Percentiles rank a stretch among this genome's conserved stretches.
Conservation (phyloP, 495 filamentous ascomycete genomes). For the Hypoxylon lienhwacheense region DNA sequence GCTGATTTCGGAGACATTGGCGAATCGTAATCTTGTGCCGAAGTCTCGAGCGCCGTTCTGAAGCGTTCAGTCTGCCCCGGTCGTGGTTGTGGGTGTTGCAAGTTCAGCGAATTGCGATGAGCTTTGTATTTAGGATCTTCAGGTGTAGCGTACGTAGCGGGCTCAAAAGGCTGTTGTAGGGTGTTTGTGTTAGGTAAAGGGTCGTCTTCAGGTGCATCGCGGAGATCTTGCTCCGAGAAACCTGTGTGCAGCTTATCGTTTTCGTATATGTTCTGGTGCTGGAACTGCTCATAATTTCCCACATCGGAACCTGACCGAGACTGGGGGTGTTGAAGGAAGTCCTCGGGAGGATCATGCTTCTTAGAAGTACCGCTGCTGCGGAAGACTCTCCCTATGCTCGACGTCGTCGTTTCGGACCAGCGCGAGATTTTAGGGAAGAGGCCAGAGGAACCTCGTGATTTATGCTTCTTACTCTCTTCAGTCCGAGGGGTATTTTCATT, state of each 20-base stretch:
- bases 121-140: slow-evolving; percentile 91
- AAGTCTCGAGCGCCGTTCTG: slow-evolving; percentile 75
- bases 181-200: slow-evolving; percentile 8
- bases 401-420: slow-evolving; percentile 95
- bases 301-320: slow-evolving; percentile 76
- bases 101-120: slow-evolving; percentile 83
- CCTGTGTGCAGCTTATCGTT: slow-evolving; percentile 73
- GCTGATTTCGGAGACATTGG: slow-evolving; percentile 71
- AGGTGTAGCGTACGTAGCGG: slow-evolving; percentile 52
- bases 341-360: slow-evolving; percentile 49
- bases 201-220: slow-evolving; percentile 17
- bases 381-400: slow-evolving; percentile 57
- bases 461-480: slow-evolving; percentile 85
- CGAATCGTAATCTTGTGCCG: slow-evolving; percentile 70
- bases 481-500: slow-evolving; percentile 74
- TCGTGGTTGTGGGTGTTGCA: slow-evolving; percentile 89
- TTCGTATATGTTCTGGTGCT: slow-evolving; percentile 64
- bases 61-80: slow-evolving; percentile 80
- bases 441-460: slow-evolving; percentile 83
- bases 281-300: slow-evolving; percentile 63
- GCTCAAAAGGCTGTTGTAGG: slow-evolving; percentile 34
- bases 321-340: slow-evolving; percentile 44
- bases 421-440: slow-evolving; percentile 90
- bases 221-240: slow-evolving; percentile 57
- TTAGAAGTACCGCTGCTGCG: slow-evolving; percentile 52